Base-by-base conservation (phyloP, 2,329 filamentous ascomycete species). In the Colletotrichum liaoningense region DNA sequence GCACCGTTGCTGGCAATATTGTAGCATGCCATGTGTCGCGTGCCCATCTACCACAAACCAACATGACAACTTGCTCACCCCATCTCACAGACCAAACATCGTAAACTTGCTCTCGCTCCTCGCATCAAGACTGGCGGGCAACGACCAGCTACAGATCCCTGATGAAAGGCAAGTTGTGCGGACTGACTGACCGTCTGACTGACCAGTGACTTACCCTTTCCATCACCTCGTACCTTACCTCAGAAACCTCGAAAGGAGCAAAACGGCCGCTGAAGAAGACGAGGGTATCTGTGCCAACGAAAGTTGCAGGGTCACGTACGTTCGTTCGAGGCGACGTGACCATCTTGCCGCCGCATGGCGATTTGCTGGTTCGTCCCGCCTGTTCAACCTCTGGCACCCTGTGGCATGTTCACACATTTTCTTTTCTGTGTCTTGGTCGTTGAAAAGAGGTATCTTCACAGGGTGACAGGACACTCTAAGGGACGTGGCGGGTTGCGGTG, bases 361-460 rank as follows among this genome's bases (percentile, higher is more conserved):
- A 74, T 73, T 68, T 55, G 69, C 65, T 67, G 60, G 57, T 72
- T 73, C 69, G 24, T 74, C 69, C 57, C 69, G 69, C 72, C 60
- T 64, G 12, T 16, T 19, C 16, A 3, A 33, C n/a, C 56, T 33
- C 54, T 22, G 26, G 30, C 58, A 7, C 33, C 54, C 63, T 57
- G 49, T 49, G 46, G 59, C 60, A 57, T 62, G 60, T 62, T 49
- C 67, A 57, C 67, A 57, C 56, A 57, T 49, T 33, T 52, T 52
- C 35, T 24, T 6, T n/a, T 5, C 33, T 3, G 19, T 24, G 64
- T 28, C 46, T 49, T 49, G 63, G 35, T 12, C 19, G 46, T 30
- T 59, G 55, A 19, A 33, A 26, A n/a, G n/a, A 16, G 14, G 19
- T 9, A 42, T 16, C 11, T 35, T 35, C 33, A 16, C 14, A 16